These are phyloP conservation scores for Chlamydomonas applanata DNA, from an alignment of 139 green algal species.

Conservation along the genomic window DNA sequence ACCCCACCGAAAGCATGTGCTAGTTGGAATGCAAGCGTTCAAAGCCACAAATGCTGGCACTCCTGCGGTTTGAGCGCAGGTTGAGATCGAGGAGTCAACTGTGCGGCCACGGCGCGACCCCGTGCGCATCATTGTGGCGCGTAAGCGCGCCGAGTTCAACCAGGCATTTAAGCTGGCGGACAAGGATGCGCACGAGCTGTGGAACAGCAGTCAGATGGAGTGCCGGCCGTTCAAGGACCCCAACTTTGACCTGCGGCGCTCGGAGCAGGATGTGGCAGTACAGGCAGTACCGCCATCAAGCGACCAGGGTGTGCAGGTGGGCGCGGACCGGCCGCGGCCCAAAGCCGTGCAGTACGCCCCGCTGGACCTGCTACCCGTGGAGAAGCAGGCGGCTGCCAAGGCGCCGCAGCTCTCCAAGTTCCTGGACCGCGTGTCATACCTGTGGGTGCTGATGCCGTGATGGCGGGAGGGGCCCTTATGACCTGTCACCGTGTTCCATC, in stretches of 20 bases:
- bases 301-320: not conserved
- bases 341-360: conserved; percentile 31
- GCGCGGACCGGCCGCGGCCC: not conserved
- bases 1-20: too few relatives aligned
- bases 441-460: conserved; percentile 23
- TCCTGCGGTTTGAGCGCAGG: conserved; percentile 16
- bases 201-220: conserved; percentile 71
- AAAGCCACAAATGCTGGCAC: too few relatives aligned
- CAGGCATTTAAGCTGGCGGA: conserved; percentile 49
- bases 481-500: too few relatives aligned
- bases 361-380: conserved; percentile 29
- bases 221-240: conserved; percentile 71
- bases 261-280: conserved; percentile 51
- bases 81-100: conserved; percentile 56
- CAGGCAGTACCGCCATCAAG: conserved; percentile 45
- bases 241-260: conserved; percentile 63
- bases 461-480: too few relatives aligned
- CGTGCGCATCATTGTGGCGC: conserved; percentile 45
- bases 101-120: conserved; percentile 30
- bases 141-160: conserved; percentile 54
- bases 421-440: conserved; percentile 39
- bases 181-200: conserved; percentile 76
- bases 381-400: conserved; percentile 29
- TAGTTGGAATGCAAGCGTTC: too few relatives aligned
- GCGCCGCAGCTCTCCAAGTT: conserved; percentile 32